Evolutionary conservation across 1,284 basidiomycete species (phyloP), one percentile per base, ranked within the genome.

Genomic region (Puccinia triticina): DNA sequence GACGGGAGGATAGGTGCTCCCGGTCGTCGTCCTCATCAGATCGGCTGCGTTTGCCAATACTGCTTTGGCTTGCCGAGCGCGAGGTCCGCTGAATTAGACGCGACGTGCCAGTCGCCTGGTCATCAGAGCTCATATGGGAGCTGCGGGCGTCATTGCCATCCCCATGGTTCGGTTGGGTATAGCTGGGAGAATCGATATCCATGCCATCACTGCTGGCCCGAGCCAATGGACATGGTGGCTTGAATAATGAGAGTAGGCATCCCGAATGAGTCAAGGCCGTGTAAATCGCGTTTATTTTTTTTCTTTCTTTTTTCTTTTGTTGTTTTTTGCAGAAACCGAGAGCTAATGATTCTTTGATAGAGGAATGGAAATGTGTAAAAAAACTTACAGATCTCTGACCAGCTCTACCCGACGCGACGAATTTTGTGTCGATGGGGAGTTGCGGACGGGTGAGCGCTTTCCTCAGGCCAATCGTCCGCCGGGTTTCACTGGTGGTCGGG

Each of bases 1-100:
- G 34, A 23, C 66, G 57, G 5, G 76, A 78, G 18, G 37, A 61
- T 2, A 7, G 59, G 26, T 57, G 74, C 4, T 72, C 55, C 11
- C 10, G 34, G 16, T 26, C 71, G 14, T 82, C 71, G 23, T 82
- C 79, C 11, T 82, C 79, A n/a, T 75, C 79, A 12, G 72, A 50
- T n/a, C 79, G 55, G 64, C 71, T 82, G 53, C 79, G n/a, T 61
- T 82, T 82, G 46, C 71, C 79, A 32, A 40, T 82, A 40, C 79
- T 82, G 21, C 79, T 71, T 64, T 82, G 79, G 50, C 79, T 82
- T 12, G 37, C 72, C 16, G 79, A 82, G 18, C 72, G 53, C 18
- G 40, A 55, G 4, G 72, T 29, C 5, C 72, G 71, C 21, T 48
- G 72, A 16, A 50, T 0, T n/a, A 61, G 61, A 2, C 10, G 57